Evolutionary conservation across 306 rosid genomes (phyloP).

Genomic region (Rosa chinensis): DNA sequence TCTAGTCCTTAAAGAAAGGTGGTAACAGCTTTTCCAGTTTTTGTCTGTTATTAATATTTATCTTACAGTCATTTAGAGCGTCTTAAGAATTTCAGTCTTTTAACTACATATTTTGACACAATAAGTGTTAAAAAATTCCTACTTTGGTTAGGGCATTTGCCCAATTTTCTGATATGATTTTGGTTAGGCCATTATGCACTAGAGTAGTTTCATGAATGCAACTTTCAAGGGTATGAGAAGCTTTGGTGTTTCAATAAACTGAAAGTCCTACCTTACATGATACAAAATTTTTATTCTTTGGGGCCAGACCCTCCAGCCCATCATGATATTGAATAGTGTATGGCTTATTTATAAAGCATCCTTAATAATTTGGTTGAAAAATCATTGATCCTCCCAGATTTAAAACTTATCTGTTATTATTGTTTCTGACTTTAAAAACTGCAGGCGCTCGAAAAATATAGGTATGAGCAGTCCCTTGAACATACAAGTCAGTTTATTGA

Average conservation of each 20-base stretch:
- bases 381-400: not conserved
- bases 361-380: not conserved
- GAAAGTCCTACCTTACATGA: not conserved
- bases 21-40: not conserved
- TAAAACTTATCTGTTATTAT: not conserved
- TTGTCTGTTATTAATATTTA: not conserved
- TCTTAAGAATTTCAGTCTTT: not conserved
- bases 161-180: not conserved
- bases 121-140: not conserved
- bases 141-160: not conserved
- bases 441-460: slow-evolving; percentile 78
- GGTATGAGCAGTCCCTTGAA: slow-evolving; percentile 72
- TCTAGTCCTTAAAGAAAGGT: not conserved
- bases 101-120: not conserved
- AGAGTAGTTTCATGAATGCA: not conserved
- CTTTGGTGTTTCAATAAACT: not conserved
- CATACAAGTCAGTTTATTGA: slow-evolving; percentile 89
- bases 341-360: not conserved
- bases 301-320: not conserved
- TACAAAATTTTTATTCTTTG: not conserved
- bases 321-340: not conserved
- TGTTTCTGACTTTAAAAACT: slow-evolving; percentile 23
- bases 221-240: not conserved
- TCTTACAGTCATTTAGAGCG: not conserved
- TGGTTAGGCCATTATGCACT: not conserved